Base-by-base conservation (phyloP, 805 yeast species). In the Starmerella potacharoeniae region DNA sequence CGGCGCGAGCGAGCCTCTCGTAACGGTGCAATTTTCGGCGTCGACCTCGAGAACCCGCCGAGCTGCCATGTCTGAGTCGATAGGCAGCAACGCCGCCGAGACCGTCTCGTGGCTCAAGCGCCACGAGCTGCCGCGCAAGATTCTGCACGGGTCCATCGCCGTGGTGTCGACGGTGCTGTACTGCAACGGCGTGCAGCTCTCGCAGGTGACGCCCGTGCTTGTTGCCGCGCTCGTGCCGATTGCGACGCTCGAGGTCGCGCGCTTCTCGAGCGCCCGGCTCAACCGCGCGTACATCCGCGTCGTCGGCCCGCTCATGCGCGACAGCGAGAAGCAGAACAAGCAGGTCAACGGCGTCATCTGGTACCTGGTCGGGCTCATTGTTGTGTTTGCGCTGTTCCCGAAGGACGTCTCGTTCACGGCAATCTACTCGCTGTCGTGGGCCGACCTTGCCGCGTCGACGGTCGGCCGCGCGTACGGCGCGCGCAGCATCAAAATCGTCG, bases 371-470 rank as follows among this genome's bases (percentile, higher is more conserved):
- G 98, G 98, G 5, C 71, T 88, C 47, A 72, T 80, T 30, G 71
- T 87, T 59, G 87, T 89, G 9, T 86, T 89, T 64, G 58, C 75
- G 1, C 68, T 81, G 28, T 83, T 81, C 63, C 82, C 91, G 13
- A 87, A 88, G 70, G 98, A 93, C 65, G 82, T 93, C 49, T 75
- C 83, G 0, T 73, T 90, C 31, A 75, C 88, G 73, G 75, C 95
- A 28, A 81, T 89, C 3, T 74, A 89, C 60, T 73, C 91, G 51
- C 77, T 93, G 59, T 86, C 96, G 65, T 93, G 97, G 97, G 89
- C 95, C 5, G 98, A 93, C 66, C 88, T 97, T 9, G 91, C 97
- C 2, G 98, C 98, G 2, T 87, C 96, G 3, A 87, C 96, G 0
- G 71, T 90, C 65, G 98, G 98, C 41, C 77, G 98, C 61, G 78